Evolutionary conservation across 2,329 filamentous ascomycete species (phyloP).

Genomic region (Akanthomyces muscarius): DNA sequence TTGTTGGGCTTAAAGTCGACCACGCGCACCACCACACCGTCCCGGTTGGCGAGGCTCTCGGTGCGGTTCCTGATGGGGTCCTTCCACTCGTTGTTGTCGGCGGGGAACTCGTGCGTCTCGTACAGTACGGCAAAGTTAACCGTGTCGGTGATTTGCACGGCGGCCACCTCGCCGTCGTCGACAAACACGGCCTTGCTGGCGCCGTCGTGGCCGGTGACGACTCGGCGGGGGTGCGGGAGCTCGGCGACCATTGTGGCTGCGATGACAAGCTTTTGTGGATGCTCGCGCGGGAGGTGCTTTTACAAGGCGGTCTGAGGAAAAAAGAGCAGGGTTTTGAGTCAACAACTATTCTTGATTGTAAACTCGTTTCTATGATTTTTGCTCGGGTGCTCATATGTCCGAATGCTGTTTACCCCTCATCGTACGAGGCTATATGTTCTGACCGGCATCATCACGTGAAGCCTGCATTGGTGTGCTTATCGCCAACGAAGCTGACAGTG

Average conservation of each 20-base stretch:
- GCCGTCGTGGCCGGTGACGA: constrained; percentile 23
- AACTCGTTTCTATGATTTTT: not conserved
- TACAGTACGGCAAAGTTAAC: constrained; percentile 23
- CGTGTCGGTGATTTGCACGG: constrained; percentile 5
- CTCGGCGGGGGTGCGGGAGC: constrained; percentile 18
- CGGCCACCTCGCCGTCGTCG: constrained; percentile 18
- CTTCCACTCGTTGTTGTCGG: constrained; percentile 22
- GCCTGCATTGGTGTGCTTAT: constrained; percentile 1
- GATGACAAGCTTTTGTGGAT: not conserved
- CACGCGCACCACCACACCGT: constrained; percentile 22
- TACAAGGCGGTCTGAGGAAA: not conserved
- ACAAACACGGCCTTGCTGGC: constrained; percentile 19
- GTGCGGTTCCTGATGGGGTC: constrained; percentile 21
- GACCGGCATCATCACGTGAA: constrained; percentile 9
- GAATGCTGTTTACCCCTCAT: constrained; percentile 3
- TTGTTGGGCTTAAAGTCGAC: constrained; percentile 22
- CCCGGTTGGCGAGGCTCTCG: constrained; percentile 20
- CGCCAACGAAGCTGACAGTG: not conserved
- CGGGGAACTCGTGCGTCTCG: constrained; percentile 23
- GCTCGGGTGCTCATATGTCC: too few relatives aligned
- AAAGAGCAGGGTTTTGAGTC: too few relatives aligned
- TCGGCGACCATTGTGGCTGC: constrained; percentile 3
- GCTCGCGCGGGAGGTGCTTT: not conserved
- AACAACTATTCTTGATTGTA: not conserved
- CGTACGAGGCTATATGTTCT: not conserved